Percentiles rank a stretch among this genome's conserved stretches.
Conservation (phyloP, 306 rosid species). For the Spatholobus suberectus region DNA sequence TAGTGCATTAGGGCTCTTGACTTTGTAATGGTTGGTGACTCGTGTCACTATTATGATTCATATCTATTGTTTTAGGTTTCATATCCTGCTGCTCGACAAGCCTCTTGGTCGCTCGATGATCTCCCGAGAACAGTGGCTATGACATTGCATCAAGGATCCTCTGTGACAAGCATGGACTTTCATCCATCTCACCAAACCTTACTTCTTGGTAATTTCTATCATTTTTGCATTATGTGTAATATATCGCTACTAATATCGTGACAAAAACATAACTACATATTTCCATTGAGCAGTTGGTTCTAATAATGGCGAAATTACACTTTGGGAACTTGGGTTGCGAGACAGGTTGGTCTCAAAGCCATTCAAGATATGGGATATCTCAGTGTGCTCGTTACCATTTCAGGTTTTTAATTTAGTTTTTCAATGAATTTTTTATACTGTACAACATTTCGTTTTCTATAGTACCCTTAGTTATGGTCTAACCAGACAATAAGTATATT, state of each 20-base stretch:
- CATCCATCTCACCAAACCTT: slow-evolving; percentile 79
- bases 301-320: slow-evolving; percentile 73
- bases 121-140: slow-evolving; percentile 80
- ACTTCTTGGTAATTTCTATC: slow-evolving; percentile 69
- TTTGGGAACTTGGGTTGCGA: slow-evolving; percentile 75
- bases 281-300: slow-evolving; percentile 73
- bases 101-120: slow-evolving; percentile 77
- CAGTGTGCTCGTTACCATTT: slow-evolving; percentile 62
- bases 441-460: slow-evolving; percentile 27
- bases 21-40: slow-evolving; percentile 31
- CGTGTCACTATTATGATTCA: slow-evolving; percentile 28
- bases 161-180: slow-evolving; percentile 95
- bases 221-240: slow-evolving; percentile 17
- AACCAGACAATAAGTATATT: slow-evolving; percentile 4
- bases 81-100: slow-evolving; percentile 66
- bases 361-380: slow-evolving; percentile 77
- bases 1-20: background rate
- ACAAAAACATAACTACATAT: slow-evolving; percentile 22
- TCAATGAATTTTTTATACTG: slow-evolving; percentile 4
- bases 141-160: slow-evolving; percentile 79
- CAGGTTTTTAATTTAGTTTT: slow-evolving; percentile 59
- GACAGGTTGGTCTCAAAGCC: slow-evolving; percentile 79
- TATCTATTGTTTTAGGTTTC: slow-evolving; percentile 62
- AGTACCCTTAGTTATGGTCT: slow-evolving; percentile 6
- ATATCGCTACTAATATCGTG: slow-evolving; percentile 11